These are phyloP conservation scores for Kwoniella bestiolae DNA, from an alignment of 768 basidiomycete genomes.

Conservation along the genomic window DNA sequence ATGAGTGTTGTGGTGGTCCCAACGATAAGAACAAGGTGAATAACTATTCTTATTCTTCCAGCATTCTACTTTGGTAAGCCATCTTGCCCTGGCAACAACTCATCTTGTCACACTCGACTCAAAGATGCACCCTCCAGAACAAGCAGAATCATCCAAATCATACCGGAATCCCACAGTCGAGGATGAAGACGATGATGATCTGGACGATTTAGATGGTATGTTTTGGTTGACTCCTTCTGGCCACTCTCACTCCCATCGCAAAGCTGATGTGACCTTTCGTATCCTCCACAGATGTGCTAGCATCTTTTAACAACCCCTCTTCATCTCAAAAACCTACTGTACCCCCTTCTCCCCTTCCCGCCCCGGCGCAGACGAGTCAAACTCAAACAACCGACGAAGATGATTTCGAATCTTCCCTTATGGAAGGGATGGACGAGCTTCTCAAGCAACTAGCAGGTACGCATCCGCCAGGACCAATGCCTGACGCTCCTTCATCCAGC, in stretches of 20 bases:
- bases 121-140: constrained; percentile 9
- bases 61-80: too few relatives aligned
- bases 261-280: not conserved
- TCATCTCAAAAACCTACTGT: not conserved
- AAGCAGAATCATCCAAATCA: constrained; percentile 12
- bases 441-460: constrained; percentile 47
- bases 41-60: too few relatives aligned
- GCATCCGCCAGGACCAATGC: constrained; percentile 50
- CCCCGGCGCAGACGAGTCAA: not conserved
- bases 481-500: constrained; percentile 11
- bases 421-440: constrained; percentile 54
- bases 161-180: constrained; percentile 39
- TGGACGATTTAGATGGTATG: constrained; percentile 54
- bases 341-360: constrained; percentile 1
- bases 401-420: constrained; percentile 53
- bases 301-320: constrained; percentile 40
- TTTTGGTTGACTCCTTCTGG: not conserved
- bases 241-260: too few relatives aligned
- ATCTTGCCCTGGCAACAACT: too few relatives aligned
- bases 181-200: constrained; percentile 54
- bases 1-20: too few relatives aligned
- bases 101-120: not conserved
- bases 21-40: too few relatives aligned
- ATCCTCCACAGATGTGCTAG: constrained; percentile 45
- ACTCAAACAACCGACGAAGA: constrained; percentile 26